These are phyloP conservation scores for Hymenoscyphus albidus DNA, from an alignment of 2,329 filamentous ascomycete species.

Conservation along the genomic window DNA sequence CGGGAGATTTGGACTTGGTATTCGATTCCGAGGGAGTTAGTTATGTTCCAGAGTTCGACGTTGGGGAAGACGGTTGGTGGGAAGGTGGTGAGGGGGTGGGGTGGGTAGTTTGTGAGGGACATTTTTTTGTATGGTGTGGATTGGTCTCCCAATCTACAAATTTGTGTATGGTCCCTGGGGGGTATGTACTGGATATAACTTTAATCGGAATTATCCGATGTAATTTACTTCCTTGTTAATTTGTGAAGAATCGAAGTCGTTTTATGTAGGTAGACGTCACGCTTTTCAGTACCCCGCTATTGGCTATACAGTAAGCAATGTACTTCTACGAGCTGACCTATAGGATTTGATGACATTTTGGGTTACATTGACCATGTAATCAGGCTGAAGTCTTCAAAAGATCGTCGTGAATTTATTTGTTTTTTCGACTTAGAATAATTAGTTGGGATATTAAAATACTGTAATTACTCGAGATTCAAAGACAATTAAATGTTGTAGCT, in stretches of 20 bases:
- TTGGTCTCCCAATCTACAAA: background rate
- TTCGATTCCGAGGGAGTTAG: background rate
- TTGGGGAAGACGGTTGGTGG: conserved; percentile 6
- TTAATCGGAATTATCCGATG: background rate
- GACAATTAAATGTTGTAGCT: too few species aligned
- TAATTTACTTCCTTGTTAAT: background rate
- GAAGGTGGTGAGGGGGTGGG: background rate
- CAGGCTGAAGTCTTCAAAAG: too few species aligned
- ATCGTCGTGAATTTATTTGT: too few species aligned
- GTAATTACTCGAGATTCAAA: too few species aligned
- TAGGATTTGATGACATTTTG: background rate
- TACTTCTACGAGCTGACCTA: background rate
- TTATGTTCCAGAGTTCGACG: background rate
- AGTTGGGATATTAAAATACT: too few species aligned
- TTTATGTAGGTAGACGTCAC: too few species aligned
- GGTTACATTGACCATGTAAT: too few species aligned
- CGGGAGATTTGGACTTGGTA: conserved; percentile 2
- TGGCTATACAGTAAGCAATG: background rate
- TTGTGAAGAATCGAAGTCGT: background rate
- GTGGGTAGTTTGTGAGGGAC: background rate
- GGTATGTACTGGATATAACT: background rate
- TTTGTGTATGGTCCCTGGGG: background rate
- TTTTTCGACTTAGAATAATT: too few species aligned
- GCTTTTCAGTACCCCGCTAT: background rate
- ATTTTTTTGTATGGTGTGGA: background rate